Base-by-base conservation (phyloP, 306 rosid genomes). In the Cajanus cajan region DNA sequence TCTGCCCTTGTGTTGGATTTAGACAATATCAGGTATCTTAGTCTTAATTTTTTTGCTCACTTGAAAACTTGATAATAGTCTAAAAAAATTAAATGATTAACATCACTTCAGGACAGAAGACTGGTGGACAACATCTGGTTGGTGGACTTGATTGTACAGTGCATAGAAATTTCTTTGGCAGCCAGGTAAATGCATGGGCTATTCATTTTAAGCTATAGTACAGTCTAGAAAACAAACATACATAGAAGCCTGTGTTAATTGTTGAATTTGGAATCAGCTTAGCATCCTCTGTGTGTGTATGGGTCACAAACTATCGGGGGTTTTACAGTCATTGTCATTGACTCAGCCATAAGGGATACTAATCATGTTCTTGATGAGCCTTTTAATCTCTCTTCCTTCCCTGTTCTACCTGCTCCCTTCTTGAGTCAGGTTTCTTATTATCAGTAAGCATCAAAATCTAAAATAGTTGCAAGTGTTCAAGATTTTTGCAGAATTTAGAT, bases 131-230 rank as follows among this genome's bases (percentile, higher is more conserved):
- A 84, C 75, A 89, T 64, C 87, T 93, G 25, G 73, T 95, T 82
- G 99, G 99, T 14, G 99, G 99, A 77, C 96, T 95, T 63, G 97
- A 95, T 82, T 95, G 99, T 88, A 93, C 94, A 7, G 94, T 95
- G 54, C 93, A 95, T 73, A 86, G 97, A 78, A 94, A 94, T 87
- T 94, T 90, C 92, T 94, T 94, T 79, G 98, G 97, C 70, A 88
- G 98, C 86, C 98, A 94, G 97, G 98, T 92, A 78, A 61, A 78
- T 43, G 55, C 67, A 45, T 41, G 81, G 55, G 12, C 37, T 39
- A 40, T 76, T 28, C 12, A 22, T 73, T 22, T 73, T 44, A 68
- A 19, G 25, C 51, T 18, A 41, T 19, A 41, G 61, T 39, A 40
- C 40, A 14, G 7, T 39, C 14, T 47, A 55, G 50, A 36, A 62